Conservation (phyloP, 1,284 basidiomycete species). For the Naganishia albida region DNA sequence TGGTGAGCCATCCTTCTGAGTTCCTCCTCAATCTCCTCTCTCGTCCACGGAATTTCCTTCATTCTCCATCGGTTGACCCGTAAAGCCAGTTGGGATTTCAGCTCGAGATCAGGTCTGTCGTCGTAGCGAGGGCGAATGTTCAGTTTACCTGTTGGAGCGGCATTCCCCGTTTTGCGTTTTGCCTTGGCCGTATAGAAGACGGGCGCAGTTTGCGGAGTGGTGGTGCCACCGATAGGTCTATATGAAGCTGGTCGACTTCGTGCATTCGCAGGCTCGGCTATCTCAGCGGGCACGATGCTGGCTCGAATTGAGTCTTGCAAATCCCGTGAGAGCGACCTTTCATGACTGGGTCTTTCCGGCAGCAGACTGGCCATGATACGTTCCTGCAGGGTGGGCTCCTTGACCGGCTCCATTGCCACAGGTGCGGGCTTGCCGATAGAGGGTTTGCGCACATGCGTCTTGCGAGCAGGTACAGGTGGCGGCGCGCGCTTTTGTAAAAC, state of each 20-base stretch:
- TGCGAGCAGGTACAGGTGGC: slow-evolving; percentile 11
- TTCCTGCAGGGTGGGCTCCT: slow-evolving; percentile 19
- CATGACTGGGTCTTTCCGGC: slow-evolving; percentile 11
- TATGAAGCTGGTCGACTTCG: slow-evolving; percentile 4
- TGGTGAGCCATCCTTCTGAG: slow-evolving; percentile 12
- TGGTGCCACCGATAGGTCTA: slow-evolving; percentile 9
- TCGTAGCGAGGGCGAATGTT: slow-evolving; percentile 31
- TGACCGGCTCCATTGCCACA: slow-evolving; percentile 1
- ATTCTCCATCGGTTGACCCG: slow-evolving; percentile 33
- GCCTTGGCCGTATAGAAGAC: slow-evolving; percentile 11
- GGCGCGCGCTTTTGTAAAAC: neutral
- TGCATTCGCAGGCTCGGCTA: neutral
- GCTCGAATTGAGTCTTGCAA: slow-evolving; percentile 23
- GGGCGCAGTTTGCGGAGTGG: slow-evolving; percentile 14
- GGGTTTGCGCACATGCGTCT: slow-evolving; percentile 10
- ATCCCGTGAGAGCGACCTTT: slow-evolving; percentile 4
- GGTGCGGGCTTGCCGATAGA: slow-evolving; percentile 2
- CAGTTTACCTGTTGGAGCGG: slow-evolving; percentile 13
- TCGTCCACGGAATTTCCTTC: slow-evolving; percentile 21
- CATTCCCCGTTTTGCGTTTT: slow-evolving; percentile 9
- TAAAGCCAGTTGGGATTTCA: slow-evolving; percentile 29
- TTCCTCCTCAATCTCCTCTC: slow-evolving; percentile 29
- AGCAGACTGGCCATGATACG: slow-evolving; percentile 19
- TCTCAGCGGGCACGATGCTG: slow-evolving; percentile 8
- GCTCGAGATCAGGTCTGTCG: slow-evolving; percentile 33